A percentile compares a stretch with the other conserved stretches of the same genome.
Evolutionary conservation across 768 basidiomycete genomes (phyloP).

Genomic region (Hypholoma fasciculare): DNA sequence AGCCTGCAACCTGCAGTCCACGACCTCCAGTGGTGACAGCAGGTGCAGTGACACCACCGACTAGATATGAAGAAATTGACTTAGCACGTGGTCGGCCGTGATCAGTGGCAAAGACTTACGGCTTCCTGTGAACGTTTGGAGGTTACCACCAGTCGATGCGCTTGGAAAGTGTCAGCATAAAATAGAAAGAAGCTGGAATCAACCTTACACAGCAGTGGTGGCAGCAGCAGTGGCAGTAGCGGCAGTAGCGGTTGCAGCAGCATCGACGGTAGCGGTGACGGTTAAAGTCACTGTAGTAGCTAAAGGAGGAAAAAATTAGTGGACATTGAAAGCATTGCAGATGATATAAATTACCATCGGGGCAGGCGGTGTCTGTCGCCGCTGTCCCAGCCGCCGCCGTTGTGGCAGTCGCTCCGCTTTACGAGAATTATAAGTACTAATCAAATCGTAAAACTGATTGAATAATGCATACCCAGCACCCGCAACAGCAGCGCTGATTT

Average conservation of each 20-base stretch:
- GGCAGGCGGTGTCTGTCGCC: conserved; percentile 1
- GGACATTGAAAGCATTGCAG: neutral
- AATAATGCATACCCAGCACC: conserved; percentile 12
- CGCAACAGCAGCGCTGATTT: conserved; percentile 55
- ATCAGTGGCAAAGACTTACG: conserved; percentile 28
- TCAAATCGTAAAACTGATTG: no score
- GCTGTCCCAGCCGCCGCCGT: neutral
- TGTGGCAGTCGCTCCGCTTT: conserved; percentile 3
- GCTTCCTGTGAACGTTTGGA: conserved; percentile 53
- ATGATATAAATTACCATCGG: conserved; percentile 13
- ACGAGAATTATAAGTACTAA: no score
- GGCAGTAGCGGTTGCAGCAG: conserved; percentile 14
- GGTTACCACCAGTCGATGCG: conserved; percentile 29
- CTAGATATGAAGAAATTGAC: conserved; percentile 18
- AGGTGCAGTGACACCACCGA: conserved; percentile 45
- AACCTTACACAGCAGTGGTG: neutral
- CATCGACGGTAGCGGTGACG: conserved; percentile 12
- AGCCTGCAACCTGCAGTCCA: conserved; percentile 48
- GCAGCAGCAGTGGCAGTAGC: conserved; percentile 7
- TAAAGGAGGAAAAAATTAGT: neutral
- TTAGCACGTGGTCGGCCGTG: neutral
- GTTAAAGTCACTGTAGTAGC: conserved; percentile 24
- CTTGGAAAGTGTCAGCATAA: conserved; percentile 10
- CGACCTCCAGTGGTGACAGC: conserved; percentile 43
- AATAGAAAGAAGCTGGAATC: neutral